phyloP scores from a whole-genome alignment of 1,284 basidiomycete genomes.

The Xanthoconium separans region DNA sequence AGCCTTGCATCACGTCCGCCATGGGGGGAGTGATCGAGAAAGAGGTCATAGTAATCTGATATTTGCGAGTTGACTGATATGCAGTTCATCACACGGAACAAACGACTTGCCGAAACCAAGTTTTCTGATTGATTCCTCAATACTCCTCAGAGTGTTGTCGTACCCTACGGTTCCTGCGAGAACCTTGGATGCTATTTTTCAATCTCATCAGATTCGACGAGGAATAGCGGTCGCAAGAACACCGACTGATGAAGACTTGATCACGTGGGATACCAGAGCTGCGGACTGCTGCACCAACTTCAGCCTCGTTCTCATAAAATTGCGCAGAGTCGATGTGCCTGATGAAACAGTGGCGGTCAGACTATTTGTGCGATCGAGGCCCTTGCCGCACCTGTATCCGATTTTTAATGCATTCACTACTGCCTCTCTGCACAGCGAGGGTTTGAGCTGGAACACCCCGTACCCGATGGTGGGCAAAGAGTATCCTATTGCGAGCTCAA shows the following conservation, averaged over 20 bases:
- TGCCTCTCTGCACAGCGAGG: constrained; percentile 9
- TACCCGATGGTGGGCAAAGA: constrained; percentile 29
- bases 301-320: constrained; percentile 23
- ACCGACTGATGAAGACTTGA: constrained; percentile 32
- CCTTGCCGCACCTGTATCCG: constrained; percentile 26
- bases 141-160: constrained; percentile 33
- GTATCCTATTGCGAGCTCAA: constrained; percentile 16
- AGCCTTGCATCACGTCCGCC: constrained; percentile 44
- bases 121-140: constrained; percentile 40
- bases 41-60: constrained; percentile 56
- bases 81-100: background rate
- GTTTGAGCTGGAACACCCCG: constrained; percentile 22
- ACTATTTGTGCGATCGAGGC: background rate
- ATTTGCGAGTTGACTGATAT: background rate
- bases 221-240: background rate
- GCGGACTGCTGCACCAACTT: constrained; percentile 27
- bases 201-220: background rate
- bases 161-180: constrained; percentile 26
- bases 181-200: constrained; percentile 23
- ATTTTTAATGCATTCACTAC: constrained; percentile 22
- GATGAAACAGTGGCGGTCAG: background rate
- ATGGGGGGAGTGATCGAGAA: constrained; percentile 57
- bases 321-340: constrained; percentile 30
- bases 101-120: constrained; percentile 34
- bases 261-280: constrained; percentile 23